phyloP scores from a whole-genome alignment of 257 asterid species.

The Parsonsia alboflavescens region DNA sequence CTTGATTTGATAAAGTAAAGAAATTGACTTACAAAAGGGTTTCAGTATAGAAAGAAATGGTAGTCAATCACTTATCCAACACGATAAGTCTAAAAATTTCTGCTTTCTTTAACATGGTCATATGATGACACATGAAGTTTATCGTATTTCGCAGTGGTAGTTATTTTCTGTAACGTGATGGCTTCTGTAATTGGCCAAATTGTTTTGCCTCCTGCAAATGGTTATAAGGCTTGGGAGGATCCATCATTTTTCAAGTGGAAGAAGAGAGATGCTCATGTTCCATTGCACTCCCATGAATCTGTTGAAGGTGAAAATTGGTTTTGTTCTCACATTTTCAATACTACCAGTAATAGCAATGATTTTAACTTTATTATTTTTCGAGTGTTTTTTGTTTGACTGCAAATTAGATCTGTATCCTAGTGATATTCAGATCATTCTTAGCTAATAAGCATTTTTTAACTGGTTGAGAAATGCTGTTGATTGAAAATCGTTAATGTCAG shows the following conservation, averaged over 20 bases:
- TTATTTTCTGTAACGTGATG: constrained; percentile 29
- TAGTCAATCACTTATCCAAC: background rate
- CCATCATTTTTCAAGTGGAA: constrained; percentile 92
- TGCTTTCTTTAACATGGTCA: background rate
- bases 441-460: background rate
- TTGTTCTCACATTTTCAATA: background rate
- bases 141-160: background rate
- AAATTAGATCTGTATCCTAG: background rate
- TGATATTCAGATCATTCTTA: background rate
- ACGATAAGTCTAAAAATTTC: no score
- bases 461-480: background rate
- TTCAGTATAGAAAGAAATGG: background rate
- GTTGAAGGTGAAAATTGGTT: constrained; percentile 54
- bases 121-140: background rate
- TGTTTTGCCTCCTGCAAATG: constrained; percentile 50
- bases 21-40: background rate
- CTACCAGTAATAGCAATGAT: background rate
- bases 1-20: background rate
- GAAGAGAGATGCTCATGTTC: constrained; percentile 90
- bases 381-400: background rate
- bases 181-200: constrained; percentile 61
- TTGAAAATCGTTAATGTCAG: background rate
- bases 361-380: background rate
- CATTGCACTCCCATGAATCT: constrained; percentile 83
- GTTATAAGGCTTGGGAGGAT: constrained; percentile 85